Conservation (phyloP, 371 early-diverging fungal species). For the Smittium culicis region DNA sequence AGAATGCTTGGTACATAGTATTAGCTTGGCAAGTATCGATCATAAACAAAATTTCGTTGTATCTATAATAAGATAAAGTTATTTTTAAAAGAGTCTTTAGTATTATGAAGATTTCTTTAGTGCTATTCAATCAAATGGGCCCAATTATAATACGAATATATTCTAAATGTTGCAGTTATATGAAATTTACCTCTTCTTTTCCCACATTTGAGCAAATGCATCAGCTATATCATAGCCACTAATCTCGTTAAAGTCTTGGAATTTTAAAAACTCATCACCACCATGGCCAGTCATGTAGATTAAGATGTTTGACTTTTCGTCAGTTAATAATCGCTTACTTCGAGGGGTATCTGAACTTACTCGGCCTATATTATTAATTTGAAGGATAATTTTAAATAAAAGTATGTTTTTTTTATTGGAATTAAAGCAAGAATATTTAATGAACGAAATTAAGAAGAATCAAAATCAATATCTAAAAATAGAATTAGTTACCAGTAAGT, state of each 20-base stretch:
- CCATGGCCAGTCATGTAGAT: constrained; percentile 97
- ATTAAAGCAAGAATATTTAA: too few relatives aligned
- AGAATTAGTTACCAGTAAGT: constrained; percentile 54
- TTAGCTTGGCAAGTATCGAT: constrained; percentile 96
- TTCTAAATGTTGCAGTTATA: too few relatives aligned
- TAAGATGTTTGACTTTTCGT: constrained; percentile 84
- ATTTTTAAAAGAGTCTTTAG: constrained; percentile 2
- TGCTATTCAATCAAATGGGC: not conserved
- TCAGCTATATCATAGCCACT: constrained; percentile 85
- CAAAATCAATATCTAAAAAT: not conserved
- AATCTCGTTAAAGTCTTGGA: constrained; percentile 93
- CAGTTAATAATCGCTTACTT: constrained; percentile 81
- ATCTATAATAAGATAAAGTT: constrained; percentile 33
- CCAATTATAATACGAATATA: too few relatives aligned
- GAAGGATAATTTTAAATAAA: too few relatives aligned
- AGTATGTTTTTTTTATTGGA: too few relatives aligned
- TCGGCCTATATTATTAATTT: constrained; percentile 35
- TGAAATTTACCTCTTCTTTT: constrained; percentile 54
- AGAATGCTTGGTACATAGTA: constrained; percentile 79
- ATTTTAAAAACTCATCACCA: constrained; percentile 93
- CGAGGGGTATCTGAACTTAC: constrained; percentile 63
- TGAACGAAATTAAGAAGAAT: not conserved
- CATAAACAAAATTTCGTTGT: constrained; percentile 90
- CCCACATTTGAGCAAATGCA: constrained; percentile 90
- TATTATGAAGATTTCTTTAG: too few relatives aligned